Evolutionary conservation across 192 early-diverging fungal genomes (phyloP).

Genomic region (Coemansia nantahalensis): DNA sequence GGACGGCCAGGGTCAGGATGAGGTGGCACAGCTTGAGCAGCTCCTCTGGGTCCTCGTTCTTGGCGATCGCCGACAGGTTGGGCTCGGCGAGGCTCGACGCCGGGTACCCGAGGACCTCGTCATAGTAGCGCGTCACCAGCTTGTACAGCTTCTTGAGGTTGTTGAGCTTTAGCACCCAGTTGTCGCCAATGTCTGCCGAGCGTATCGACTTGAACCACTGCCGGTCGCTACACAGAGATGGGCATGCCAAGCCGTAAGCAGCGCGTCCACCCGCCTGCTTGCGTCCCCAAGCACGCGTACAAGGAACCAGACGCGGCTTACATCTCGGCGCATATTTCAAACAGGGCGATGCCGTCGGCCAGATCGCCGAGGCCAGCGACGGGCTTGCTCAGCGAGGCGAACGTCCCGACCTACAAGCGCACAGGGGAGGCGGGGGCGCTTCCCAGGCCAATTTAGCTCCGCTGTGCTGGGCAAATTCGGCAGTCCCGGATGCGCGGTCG

Average conservation of each 20-base stretch:
- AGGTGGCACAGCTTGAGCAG: slow-evolving; percentile 78
- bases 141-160: slow-evolving; percentile 89
- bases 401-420: slow-evolving; percentile 40
- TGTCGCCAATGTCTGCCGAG: slow-evolving; percentile 73
- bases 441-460: not conserved
- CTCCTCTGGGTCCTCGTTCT: slow-evolving; percentile 70
- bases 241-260: no score
- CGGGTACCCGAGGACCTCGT: slow-evolving; percentile 77
- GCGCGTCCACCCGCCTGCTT: no score
- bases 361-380: slow-evolving; percentile 59
- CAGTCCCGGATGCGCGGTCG: not conserved
- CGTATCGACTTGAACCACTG: slow-evolving; percentile 85
- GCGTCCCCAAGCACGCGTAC: no score
- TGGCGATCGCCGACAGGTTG: slow-evolving; percentile 83
- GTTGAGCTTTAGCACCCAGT: slow-evolving; percentile 95
- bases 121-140: slow-evolving; percentile 80
- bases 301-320: no score
- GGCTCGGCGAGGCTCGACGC: slow-evolving; percentile 60
- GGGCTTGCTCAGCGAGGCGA: slow-evolving; percentile 38
- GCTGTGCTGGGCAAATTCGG: no score
- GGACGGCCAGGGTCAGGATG: slow-evolving; percentile 83
- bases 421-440: not conserved
- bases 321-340: slow-evolving; percentile 83
- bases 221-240: slow-evolving; percentile 69
- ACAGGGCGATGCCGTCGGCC: slow-evolving; percentile 73